Conservation (phyloP, 73 alveolate species). For the Breviolum minutum region DNA sequence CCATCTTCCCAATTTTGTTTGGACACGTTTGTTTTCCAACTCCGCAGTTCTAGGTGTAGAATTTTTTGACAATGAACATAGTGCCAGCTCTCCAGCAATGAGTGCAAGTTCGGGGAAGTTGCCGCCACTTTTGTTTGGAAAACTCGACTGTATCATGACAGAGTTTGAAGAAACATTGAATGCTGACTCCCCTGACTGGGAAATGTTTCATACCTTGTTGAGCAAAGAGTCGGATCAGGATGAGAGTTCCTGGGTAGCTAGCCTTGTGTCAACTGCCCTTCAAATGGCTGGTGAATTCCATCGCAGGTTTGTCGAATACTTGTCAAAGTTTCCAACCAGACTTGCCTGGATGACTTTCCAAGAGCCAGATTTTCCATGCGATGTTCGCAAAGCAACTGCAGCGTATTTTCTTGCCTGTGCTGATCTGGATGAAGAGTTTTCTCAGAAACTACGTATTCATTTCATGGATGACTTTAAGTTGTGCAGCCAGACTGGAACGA, state of each 20-base stretch:
- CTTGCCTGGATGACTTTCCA: background rate
- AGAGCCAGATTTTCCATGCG: background rate
- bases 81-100: background rate
- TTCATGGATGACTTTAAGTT: background rate
- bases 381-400: background rate
- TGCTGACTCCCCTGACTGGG: background rate
- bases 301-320: background rate
- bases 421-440: background rate
- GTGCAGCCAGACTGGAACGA: background rate
- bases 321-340: background rate
- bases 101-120: background rate
- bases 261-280: background rate
- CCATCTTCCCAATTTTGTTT: too few species aligned
- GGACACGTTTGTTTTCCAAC: background rate
- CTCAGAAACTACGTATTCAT: background rate
- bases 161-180: background rate
- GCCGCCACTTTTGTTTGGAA: background rate
- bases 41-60: too few species aligned
- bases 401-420: background rate
- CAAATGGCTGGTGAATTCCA: background rate
- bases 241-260: background rate
- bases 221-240: background rate
- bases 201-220: background rate
- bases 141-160: background rate
- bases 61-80: background rate